Evolutionary conservation across 75 land plant species (phyloP), one percentile per base, ranked within the genome.

Genomic region (Selaginella tamariscina): DNA sequence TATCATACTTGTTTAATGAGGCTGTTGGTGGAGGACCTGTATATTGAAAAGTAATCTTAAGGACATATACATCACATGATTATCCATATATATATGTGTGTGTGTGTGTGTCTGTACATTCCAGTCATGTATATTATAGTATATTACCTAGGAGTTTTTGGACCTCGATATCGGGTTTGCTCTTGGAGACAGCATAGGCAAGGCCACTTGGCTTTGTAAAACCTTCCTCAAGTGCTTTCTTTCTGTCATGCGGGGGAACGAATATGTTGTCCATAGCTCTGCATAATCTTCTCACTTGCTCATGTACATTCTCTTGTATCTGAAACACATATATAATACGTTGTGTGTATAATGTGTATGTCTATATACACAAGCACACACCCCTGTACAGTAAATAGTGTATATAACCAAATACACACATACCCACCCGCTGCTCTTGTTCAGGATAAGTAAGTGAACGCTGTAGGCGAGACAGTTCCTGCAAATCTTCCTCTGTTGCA

Each of bases 221-320:
- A 0, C 73, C 66, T 33, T 73, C 67, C 23, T 18, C 0, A 5
- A 56, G 1, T 68, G 68, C 68, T 65, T 66, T 59, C 23, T 31
- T 56, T 2, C 55, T 72, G 24, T 56, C 22, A 8, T 29, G 54
- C 27, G 71, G 77, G 31, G 82, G 77, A 27, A 81, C 81, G 69
- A 93, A 83, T 64, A 84, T 78, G 26, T 70, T 75, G 80, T 93
- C 90, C 82, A 93, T 72, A 31, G 63, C 32, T 18, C 23, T 20
- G 54, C 84, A 74, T 27, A 93, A 67, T 32, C 23, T 55, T 54
- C 69, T 70, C 21, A 89, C 55, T 64, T 93, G 98, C 27, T 29
- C 66, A 68, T 93, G 98, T 20, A 93, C 74, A 30, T 86, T 83
- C 29, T 84, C 89, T 71, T 86, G 98, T 1, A 93, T 90, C 72